Base-by-base conservation (phyloP, 129 eudicot species). In the Centrapalus pauciflorus region DNA sequence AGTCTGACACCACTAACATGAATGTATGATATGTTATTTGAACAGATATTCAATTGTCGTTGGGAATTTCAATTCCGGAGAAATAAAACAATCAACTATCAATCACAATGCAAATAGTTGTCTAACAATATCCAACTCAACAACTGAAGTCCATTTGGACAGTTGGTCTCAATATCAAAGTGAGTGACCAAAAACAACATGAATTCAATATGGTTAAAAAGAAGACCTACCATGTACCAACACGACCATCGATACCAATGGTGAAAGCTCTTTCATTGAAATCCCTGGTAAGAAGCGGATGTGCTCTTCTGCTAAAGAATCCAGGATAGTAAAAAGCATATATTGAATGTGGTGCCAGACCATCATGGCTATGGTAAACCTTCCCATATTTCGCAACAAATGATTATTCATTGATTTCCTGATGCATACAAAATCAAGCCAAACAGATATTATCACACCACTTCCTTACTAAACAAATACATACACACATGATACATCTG, bases 261-360 rank as follows among this genome's bases (percentile, higher is more conserved):
- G 98, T 92, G 64, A 92, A 92, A 29, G 98, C 98, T 80, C 98
- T 68, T 63, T 92, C 98, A 33, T 67, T 83, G 75, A 83, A 92
- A 84, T 92, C 89, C 26, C 98, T 71, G 40, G 82, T 70, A 10
- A 72, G 66, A 46, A 92, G 79, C 1, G 84, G 96, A 10, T 84
- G 95, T 12, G 98, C 98, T 73, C 98, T 80, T 79, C 95, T 64
- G 83, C 80, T 83, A 55, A 85, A 92, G 72, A 46, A 88, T 41
- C 98, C 98, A 25, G 98, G 98, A 5, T 96, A 92, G 80, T 85
- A 80, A n/a, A 92, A 85, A 60, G 98, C 96, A 43, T 92, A 95
- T 45, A 85, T 95, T 3, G 95, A 85, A 71, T 92, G 98, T 17
- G 96, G 96, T 45, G 98, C 98, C 7, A 92, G 84, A 21, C 98